Conservation (phyloP, 2,329 filamentous ascomycete species). For the Trichoderma afroharzianum region DNA sequence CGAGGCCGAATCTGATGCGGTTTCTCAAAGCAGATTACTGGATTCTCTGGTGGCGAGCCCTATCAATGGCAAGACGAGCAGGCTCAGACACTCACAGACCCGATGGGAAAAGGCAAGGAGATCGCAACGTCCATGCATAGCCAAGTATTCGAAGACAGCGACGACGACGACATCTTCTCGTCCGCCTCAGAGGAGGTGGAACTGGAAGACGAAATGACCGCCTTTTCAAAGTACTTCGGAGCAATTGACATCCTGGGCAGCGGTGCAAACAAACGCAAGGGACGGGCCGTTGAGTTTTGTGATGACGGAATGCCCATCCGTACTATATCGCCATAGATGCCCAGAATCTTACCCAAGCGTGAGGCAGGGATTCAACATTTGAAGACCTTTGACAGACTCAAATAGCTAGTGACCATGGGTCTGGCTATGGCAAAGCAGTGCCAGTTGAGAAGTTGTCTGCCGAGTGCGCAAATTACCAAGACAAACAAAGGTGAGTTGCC, state of each 20-base stretch:
- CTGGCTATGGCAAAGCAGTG: neutral
- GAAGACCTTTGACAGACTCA: too few relatives aligned
- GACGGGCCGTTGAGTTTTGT: slow-evolving; percentile 2
- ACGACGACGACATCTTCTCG: neutral
- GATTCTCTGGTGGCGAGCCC: neutral
- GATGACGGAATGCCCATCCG: slow-evolving; percentile 11
- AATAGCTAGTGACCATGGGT: neutral
- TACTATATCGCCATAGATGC: neutral
- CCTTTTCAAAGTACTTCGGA: neutral
- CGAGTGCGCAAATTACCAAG: neutral
- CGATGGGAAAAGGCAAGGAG: neutral
- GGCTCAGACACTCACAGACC: neutral
- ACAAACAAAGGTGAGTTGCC: neutral
- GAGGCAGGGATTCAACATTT: neutral
- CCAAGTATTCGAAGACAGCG: slow-evolving; percentile 9
- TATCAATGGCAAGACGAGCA: neutral
- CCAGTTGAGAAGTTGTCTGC: neutral
- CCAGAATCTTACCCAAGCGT: neutral
- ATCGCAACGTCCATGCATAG: neutral
- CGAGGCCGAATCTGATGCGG: neutral
- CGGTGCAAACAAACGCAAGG: neutral
- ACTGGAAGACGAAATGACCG: neutral
- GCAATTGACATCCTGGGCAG: neutral
- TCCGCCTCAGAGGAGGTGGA: neutral
- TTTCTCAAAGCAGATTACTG: neutral